A percentile compares a stretch with the other conserved stretches of the same genome.
Conservation (phyloP, 345 rosid species). For the Populus euphratica region DNA sequence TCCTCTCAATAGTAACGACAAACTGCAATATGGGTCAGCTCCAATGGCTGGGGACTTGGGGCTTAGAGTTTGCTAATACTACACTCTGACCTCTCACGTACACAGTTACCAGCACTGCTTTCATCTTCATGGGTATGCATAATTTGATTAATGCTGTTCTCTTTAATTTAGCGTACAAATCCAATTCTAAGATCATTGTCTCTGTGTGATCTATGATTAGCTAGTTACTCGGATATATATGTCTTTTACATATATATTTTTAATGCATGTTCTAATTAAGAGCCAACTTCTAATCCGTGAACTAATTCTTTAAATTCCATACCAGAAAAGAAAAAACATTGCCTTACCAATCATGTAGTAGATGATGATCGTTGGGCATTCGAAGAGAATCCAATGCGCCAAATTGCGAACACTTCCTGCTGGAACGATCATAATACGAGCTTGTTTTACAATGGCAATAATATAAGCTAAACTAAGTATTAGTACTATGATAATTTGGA, state of each 20-base stretch:
- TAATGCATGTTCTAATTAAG: not conserved
- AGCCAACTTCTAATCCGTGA: not conserved
- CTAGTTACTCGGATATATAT: conserved; percentile 3
- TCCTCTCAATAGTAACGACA: conserved; percentile 12
- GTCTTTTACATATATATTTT: not conserved
- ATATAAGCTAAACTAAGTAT: not conserved
- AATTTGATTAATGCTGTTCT: not conserved
- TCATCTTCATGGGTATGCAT: not conserved
- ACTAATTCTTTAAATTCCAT: not conserved
- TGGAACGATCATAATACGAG: conserved; percentile 14
- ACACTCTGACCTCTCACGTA: not conserved
- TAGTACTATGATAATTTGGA: not conserved
- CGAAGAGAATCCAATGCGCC: conserved; percentile 37
- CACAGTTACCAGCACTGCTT: not conserved
- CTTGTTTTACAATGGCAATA: not conserved
- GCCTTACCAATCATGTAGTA: not conserved
- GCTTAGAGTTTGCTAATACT: not conserved
- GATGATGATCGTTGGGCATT: not conserved
- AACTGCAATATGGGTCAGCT: not conserved
- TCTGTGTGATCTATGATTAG: conserved; percentile 8
- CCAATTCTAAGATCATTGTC: conserved; percentile 19
- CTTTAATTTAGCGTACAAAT: not conserved
- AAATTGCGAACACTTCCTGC: conserved; percentile 19
- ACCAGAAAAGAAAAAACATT: conserved; percentile 24
- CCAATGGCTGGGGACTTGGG: not conserved